Evolutionary conservation across 1,284 basidiomycete genomes (phyloP).

Genomic region (Veloporphyrellus conicus): DNA sequence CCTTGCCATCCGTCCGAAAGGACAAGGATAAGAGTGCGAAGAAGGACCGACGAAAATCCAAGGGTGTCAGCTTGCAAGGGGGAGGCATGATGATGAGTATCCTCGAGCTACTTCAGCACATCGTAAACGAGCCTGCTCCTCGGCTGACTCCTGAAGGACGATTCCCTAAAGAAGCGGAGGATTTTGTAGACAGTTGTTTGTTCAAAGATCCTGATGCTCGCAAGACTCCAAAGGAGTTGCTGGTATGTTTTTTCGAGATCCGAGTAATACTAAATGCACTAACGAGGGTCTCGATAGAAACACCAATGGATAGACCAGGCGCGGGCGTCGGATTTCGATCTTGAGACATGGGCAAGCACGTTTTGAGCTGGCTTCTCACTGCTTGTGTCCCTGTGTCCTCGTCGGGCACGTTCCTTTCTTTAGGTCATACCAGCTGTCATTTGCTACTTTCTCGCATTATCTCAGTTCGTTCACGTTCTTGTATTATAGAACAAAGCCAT

Average conservation of each 20-base stretch:
- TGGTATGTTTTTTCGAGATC: constrained; percentile 47
- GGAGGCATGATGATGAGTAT: constrained; percentile 96
- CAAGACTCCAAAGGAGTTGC: constrained; percentile 75
- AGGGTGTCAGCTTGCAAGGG: constrained; percentile 84
- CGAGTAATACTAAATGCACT: background rate
- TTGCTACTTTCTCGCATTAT: constrained; percentile 31
- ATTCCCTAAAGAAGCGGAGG: constrained; percentile 67
- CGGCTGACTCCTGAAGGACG: constrained; percentile 65
- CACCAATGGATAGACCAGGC: constrained; percentile 56
- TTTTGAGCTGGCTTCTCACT: constrained; percentile 39
- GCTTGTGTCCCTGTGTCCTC: constrained; percentile 9
- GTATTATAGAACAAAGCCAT: constrained; percentile 27
- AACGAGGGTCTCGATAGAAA: constrained; percentile 39
- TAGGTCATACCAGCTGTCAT: constrained; percentile 25
- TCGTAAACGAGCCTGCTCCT: constrained; percentile 95
- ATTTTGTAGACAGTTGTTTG: constrained; percentile 81
- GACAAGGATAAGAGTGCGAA: constrained; percentile 39
- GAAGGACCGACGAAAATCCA: constrained; percentile 63
- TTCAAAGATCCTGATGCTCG: constrained; percentile 76
- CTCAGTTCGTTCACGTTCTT: constrained; percentile 26
- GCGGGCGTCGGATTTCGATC: constrained; percentile 48
- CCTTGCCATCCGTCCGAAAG: constrained; percentile 30
- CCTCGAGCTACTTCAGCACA: constrained; percentile 93
- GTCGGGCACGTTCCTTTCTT: constrained; percentile 13
- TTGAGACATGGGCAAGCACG: constrained; percentile 61